Evolutionary conservation across 129 eudicot species (phyloP), one percentile per base, ranked within the genome.

Genomic region (Helichrysum umbraculigerum): DNA sequence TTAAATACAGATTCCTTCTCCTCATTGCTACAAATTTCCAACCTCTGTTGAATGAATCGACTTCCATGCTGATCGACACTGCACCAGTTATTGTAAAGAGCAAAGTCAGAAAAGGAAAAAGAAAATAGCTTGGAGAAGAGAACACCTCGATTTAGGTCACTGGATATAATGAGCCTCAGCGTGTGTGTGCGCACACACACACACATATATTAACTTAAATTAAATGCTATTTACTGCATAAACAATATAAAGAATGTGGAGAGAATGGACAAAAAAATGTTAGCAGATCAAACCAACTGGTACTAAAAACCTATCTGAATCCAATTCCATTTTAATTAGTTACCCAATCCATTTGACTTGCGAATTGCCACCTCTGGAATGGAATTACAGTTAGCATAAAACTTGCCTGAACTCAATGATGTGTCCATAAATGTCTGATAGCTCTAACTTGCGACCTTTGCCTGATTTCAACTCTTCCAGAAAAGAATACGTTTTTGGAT

Each of bases 1-100:
- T 83, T 76, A 59, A 91, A 89, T 12, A 91, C 87, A 52, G 85
- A 74, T 33, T 72, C 83, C 72, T 89, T 89, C 84, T 89, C 92
- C 72, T 79, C 87, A 19, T 33, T 60, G 42, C 87, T 79, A 73
- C 91, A 84, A 68, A 35, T 73, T 82, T 88, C 91, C 73, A 91
- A 67, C 85, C 85, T 86, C 82, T 88, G 97, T 62, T 88, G 97
- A 78, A 88, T 85, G 72, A 91, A 91, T 63, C 97, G 82, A 78
- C 97, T 91, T 79, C 96, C 97, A 73, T 88, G 87, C 69, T 91
- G 97, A 85, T 91, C 96, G 42, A 73, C 85, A 68, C 97, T 91
- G 92, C 33, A 73, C 20, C 76, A 17, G 54, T 57, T 63, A 74
- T 72, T 77, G 47, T 32, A 57, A 64, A 70, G 12, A 47, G 14